Conservation (phyloP, 345 rosid species). For the Bretschneidera sinensis region DNA sequence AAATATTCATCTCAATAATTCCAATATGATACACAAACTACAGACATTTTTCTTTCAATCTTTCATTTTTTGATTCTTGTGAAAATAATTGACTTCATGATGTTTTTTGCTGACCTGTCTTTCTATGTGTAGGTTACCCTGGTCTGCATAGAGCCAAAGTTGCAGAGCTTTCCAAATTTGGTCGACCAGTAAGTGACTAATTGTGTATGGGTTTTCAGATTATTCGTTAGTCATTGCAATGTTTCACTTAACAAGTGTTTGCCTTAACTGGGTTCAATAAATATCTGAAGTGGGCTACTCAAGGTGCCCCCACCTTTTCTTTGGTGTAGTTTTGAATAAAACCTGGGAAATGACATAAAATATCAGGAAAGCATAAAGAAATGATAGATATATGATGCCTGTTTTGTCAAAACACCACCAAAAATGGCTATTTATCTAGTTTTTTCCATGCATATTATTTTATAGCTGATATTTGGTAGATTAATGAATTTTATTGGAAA, state of each 20-base stretch:
- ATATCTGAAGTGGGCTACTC: background rate
- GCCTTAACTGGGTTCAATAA: background rate
- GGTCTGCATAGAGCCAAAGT: conserved; percentile 58
- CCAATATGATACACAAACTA: background rate
- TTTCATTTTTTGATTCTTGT: background rate
- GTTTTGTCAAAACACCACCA: background rate
- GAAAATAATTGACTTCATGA: background rate
- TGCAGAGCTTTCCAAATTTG: conserved; percentile 60
- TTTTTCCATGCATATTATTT: background rate
- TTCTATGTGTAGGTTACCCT: conserved; percentile 40
- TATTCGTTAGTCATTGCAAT: background rate
- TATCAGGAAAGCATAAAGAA: background rate
- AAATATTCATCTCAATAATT: background rate
- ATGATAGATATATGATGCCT: background rate
- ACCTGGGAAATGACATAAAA: conserved; percentile 1
- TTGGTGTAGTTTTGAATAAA: background rate
- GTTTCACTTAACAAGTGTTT: background rate
- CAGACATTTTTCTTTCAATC: background rate
- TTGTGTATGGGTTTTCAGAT: background rate
- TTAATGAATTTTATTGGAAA: background rate
- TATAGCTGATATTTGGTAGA: background rate
- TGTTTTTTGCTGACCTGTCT: background rate
- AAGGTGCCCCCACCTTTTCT: background rate
- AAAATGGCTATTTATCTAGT: background rate
- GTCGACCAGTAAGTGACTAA: conserved; percentile 57